phyloP scores from a whole-genome alignment of 495 filamentous ascomycete species.

The Neurospora sp. region DNA sequence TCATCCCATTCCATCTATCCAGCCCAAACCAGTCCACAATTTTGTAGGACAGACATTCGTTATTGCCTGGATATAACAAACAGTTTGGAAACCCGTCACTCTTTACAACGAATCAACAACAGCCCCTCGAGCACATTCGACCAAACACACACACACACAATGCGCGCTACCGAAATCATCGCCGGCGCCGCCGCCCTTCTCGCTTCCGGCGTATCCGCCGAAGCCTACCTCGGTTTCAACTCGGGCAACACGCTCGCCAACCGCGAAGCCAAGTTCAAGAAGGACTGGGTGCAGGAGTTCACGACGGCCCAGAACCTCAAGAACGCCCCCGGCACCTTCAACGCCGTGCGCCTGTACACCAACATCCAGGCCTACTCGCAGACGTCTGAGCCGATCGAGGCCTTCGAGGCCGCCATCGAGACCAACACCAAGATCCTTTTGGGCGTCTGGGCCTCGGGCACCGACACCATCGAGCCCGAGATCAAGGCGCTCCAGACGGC shows the following conservation, averaged over 20 bases:
- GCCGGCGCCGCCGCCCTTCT: constrained; percentile 20
- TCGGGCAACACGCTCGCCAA: constrained; percentile 34
- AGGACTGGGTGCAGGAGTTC: constrained; percentile 38
- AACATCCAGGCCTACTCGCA: constrained; percentile 42
- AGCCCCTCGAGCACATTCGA: background rate
- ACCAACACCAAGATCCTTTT: constrained; percentile 40
- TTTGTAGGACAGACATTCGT: background rate
- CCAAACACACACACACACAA: constrained; percentile 2
- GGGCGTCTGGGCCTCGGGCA: constrained; percentile 43
- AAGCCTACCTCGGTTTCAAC: constrained; percentile 40
- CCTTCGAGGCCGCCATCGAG: constrained; percentile 43
- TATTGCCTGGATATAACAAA: background rate
- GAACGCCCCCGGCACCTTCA: constrained; percentile 35
- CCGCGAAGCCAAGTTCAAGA: constrained; percentile 37
- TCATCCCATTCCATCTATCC: background rate
- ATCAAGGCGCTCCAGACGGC: constrained; percentile 36
- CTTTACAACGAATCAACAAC: background rate
- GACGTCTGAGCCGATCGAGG: constrained; percentile 32
- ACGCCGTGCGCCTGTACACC: constrained; percentile 40
- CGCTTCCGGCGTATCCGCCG: constrained; percentile 19
- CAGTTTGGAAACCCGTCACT: background rate
- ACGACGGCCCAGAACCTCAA: constrained; percentile 31
- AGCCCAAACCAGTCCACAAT: background rate
- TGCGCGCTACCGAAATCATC: constrained; percentile 18
- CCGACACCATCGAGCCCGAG: constrained; percentile 37